A percentile compares a stretch with the other conserved stretches of the same genome.
phyloP scores from a whole-genome alignment of 495 filamentous ascomycete genomes.

The Lophiotrema nucula region DNA sequence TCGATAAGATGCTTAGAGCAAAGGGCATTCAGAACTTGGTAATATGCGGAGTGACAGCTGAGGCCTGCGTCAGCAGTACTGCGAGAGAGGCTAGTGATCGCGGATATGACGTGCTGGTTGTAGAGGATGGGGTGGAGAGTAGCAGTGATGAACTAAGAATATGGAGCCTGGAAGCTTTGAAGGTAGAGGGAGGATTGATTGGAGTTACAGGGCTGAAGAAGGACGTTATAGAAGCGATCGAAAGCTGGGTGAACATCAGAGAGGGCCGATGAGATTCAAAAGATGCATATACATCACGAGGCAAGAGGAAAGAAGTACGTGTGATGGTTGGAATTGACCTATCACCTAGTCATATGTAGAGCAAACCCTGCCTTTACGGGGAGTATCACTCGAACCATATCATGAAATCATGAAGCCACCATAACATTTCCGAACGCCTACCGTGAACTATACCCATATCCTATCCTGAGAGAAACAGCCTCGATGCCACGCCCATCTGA shows the following conservation, averaged over 20 bases:
- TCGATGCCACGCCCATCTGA: neutral
- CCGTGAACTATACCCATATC: constrained; percentile 10
- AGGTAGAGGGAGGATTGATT: constrained; percentile 61
- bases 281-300: neutral
- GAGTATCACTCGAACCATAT: neutral
- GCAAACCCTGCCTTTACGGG: too few relatives aligned
- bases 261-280: neutral
- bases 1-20: constrained; percentile 59
- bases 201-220: constrained; percentile 50
- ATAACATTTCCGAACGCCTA: constrained; percentile 8
- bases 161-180: constrained; percentile 53
- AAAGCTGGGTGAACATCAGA: constrained; percentile 6
- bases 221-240: constrained; percentile 52
- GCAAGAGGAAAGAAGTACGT: neutral
- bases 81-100: constrained; percentile 72
- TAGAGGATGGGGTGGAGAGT: constrained; percentile 56
- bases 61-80: constrained; percentile 68
- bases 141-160: constrained; percentile 50
- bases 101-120: constrained; percentile 66
- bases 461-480: constrained; percentile 8
- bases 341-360: neutral
- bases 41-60: constrained; percentile 65
- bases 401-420: constrained; percentile 22
- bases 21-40: constrained; percentile 67
- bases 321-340: constrained; percentile 17